A percentile compares a stretch with the other conserved stretches of the same genome.
Conservation (phyloP, 768 basidiomycete species). For the Collybia mongolica region DNA sequence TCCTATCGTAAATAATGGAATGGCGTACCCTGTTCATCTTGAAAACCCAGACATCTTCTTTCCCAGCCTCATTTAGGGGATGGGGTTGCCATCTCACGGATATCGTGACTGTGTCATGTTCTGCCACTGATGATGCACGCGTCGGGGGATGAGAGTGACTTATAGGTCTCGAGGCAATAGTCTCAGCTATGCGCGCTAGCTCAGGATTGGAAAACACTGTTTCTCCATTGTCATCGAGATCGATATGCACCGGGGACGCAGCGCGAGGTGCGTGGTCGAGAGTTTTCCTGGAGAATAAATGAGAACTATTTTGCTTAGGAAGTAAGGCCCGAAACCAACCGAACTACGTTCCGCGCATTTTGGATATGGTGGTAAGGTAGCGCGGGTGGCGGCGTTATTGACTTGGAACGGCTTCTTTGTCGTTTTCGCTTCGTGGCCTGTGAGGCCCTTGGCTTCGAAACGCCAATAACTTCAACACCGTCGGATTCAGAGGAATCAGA, state of each 20-base stretch:
- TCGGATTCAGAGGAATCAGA: conserved; percentile 44
- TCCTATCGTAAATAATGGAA: background rate
- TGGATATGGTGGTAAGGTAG: conserved; percentile 53
- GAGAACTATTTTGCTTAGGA: no score
- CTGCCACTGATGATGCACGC: conserved; percentile 27
- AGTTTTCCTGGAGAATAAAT: conserved; percentile 47
- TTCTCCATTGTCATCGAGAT: conserved; percentile 48
- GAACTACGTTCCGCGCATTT: conserved; percentile 56
- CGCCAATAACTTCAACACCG: conserved; percentile 33
- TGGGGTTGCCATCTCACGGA: conserved; percentile 67
- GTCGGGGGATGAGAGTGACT: conserved; percentile 16
- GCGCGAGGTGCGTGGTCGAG: conserved; percentile 39
- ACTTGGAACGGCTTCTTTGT: conserved; percentile 61
- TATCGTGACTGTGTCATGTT: conserved; percentile 42
- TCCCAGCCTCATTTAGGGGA: conserved; percentile 45
- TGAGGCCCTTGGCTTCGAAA: conserved; percentile 27
- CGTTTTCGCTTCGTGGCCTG: conserved; percentile 36
- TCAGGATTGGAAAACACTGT: conserved; percentile 58
- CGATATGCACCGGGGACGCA: conserved; percentile 44
- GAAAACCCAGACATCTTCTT: conserved; percentile 46
- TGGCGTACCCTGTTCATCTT: conserved; percentile 56
- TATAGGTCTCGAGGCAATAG: conserved; percentile 21
- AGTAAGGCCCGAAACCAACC: conserved; percentile 36
- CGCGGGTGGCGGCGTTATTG: conserved; percentile 75
- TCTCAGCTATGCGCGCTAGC: conserved; percentile 52